Evolutionary conservation across 345 rosid genomes (phyloP), one percentile per base, ranked within the genome.

Genomic region (Bretschneidera sinensis): DNA sequence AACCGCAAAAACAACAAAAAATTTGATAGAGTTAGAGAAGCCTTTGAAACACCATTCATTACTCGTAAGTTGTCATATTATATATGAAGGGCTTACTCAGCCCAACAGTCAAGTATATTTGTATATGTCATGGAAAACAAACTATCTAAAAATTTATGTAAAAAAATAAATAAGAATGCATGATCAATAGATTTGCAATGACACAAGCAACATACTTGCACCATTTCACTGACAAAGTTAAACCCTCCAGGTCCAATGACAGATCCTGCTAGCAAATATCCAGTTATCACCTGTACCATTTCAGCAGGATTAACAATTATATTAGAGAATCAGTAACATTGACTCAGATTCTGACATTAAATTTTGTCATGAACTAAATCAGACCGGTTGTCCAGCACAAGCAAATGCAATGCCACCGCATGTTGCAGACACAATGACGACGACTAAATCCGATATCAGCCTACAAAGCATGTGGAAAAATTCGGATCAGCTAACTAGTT

Each of bases 361-460:
- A 18, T 34, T 24, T 11, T 6, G 45, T 31, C 66, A 8, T 52
- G 54, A 62, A 5, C 57, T n/a, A 55, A 66, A 57, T 21, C 89
- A 64, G 72, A 92, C 98, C 85, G 94, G 97, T 74, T 89, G 97
- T 69, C 98, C 96, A 77, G 96, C 94, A 77, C 96, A 92, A 59
- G 97, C 97, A 79, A 92, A 92, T 39, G 97, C 98, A 66, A 92
- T 89, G 70, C 98, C 98, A 77, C 97, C 98, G 69, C 96, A 87
- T 71, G 97, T 85, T 60, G 97, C 98, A 69, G 97, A 92, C 59
- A 92, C 97, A 71, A 89, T 89, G 76, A 87, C 91, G 72, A 92
- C 87, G 57, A 89, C 98, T 73, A 87, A 73, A 83, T 89, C 97
- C 52, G 96, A 92, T 79, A 89, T 92, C 82, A 92, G 81, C 75